phyloP scores from a whole-genome alignment of 1,139 yeast genomes.

The Blastobotrys petasosporus region DNA sequence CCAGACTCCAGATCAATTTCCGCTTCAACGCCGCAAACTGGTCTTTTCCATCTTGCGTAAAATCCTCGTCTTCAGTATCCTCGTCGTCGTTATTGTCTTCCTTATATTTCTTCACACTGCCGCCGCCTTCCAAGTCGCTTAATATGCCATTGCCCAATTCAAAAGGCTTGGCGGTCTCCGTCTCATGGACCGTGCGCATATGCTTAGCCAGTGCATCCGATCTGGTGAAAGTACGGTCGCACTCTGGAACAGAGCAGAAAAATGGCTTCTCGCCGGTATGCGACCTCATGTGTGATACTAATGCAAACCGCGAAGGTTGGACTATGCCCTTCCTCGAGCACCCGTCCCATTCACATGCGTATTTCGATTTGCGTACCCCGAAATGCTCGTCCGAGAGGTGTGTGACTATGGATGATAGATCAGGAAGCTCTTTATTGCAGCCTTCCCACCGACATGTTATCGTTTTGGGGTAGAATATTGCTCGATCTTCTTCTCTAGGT shows the following conservation, averaged over 20 bases:
- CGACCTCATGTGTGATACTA: slow-evolving; percentile 55
- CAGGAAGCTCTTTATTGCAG: slow-evolving; percentile 30
- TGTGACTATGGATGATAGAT: slow-evolving; percentile 34
- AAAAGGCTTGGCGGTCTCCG: slow-evolving; percentile 24
- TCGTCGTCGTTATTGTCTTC: slow-evolving; percentile 6
- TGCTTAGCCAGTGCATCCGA: slow-evolving; percentile 62
- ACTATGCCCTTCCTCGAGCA: slow-evolving; percentile 50
- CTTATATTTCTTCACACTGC: slow-evolving; percentile 8
- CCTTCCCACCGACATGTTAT: slow-evolving; percentile 37
- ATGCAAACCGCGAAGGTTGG: slow-evolving; percentile 55
- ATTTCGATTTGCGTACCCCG: slow-evolving; percentile 38
- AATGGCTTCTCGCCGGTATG: slow-evolving; percentile 68
- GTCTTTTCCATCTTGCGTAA: slow-evolving; percentile 24
- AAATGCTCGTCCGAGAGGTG: slow-evolving; percentile 39
- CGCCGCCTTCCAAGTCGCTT: slow-evolving; percentile 10
- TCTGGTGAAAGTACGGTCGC: slow-evolving; percentile 54
- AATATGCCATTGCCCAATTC: slow-evolving; percentile 8
- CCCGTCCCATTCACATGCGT: slow-evolving; percentile 57
- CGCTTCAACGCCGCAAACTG: slow-evolving; percentile 34
- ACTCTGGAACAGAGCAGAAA: slow-evolving; percentile 64
- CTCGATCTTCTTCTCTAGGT: slow-evolving; percentile 12
- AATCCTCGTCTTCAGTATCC: slow-evolving; percentile 13
- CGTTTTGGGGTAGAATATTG: slow-evolving; percentile 8
- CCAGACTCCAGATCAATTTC: slow-evolving; percentile 43
- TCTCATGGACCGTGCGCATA: slow-evolving; percentile 55